These are phyloP conservation scores for Phytopythium litorale DNA, from an alignment of 352 stramenopile species.

Conservation along the genomic window DNA sequence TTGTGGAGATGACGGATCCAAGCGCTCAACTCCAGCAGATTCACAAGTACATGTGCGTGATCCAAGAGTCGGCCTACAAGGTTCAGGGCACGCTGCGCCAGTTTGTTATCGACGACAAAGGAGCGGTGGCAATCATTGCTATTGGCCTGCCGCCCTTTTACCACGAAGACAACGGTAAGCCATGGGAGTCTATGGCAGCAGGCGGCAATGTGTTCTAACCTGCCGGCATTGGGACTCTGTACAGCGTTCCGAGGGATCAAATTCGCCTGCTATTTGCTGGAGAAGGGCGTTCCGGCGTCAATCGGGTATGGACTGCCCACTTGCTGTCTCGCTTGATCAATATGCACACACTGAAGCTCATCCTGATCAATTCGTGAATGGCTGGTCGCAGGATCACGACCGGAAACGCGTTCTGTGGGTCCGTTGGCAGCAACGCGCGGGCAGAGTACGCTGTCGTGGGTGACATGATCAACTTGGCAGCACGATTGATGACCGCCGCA, in stretches of 20 bases:
- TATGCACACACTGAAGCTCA: neutral
- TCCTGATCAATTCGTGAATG: neutral
- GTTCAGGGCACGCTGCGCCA: constrained; percentile 78
- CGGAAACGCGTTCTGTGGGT: constrained; percentile 69
- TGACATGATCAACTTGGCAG: constrained; percentile 81
- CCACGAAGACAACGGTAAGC: constrained; percentile 79
- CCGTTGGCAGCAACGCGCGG: constrained; percentile 59
- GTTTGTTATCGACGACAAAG: constrained; percentile 88
- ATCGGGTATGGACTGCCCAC: constrained; percentile 43
- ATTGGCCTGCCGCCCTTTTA: constrained; percentile 78
- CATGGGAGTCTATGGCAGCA: neutral
- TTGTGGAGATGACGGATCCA: constrained; percentile 39
- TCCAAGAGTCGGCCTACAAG: constrained; percentile 78
- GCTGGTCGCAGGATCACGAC: constrained; percentile 45
- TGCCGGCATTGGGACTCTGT: constrained; percentile 1
- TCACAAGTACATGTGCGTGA: constrained; percentile 54
- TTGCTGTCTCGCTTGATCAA: neutral
- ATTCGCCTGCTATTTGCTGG: constrained; percentile 54
- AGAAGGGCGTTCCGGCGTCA: constrained; percentile 56
- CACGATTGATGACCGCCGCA: constrained; percentile 70
- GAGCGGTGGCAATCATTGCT: constrained; percentile 70
- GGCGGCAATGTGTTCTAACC: neutral
- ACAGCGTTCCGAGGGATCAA: constrained; percentile 62
- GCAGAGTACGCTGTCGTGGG: constrained; percentile 83
- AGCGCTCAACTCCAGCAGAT: constrained; percentile 45